Conservation (phyloP, 352 stramenopile species). For the Albugo candida region DNA sequence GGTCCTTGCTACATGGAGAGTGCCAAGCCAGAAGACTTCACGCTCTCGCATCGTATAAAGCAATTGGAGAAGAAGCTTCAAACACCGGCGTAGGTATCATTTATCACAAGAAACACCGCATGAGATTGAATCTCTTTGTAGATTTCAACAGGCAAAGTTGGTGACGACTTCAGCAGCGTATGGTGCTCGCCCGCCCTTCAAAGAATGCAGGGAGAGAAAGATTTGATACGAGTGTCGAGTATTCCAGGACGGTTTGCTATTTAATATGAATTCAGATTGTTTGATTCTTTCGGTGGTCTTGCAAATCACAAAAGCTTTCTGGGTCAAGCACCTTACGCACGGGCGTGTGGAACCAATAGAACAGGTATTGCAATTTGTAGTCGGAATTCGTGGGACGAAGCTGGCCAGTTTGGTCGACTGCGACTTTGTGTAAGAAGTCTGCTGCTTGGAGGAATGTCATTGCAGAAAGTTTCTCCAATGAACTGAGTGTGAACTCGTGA, state of each 20-base stretch:
- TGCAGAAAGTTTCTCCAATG: slow-evolving; percentile 4
- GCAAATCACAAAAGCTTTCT: too few species aligned
- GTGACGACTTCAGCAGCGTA: slow-evolving; percentile 48
- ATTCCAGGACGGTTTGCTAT: too few species aligned
- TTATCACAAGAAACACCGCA: neutral
- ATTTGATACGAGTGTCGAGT: neutral
- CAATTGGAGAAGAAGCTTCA: slow-evolving; percentile 40
- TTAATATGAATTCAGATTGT: too few species aligned
- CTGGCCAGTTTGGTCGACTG: neutral
- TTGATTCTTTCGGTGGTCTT: too few species aligned
- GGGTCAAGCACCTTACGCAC: too few species aligned
- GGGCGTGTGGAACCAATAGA: too few species aligned
- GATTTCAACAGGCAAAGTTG: slow-evolving; percentile 26
- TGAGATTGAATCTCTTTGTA: slow-evolving; percentile 5
- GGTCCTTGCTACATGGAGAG: slow-evolving; percentile 61
- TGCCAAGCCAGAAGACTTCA: slow-evolving; percentile 60
- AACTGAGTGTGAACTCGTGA: slow-evolving; percentile 19
- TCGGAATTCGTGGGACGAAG: too few species aligned
- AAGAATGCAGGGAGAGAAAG: slow-evolving; percentile 36
- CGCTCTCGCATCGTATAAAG: slow-evolving; percentile 61
- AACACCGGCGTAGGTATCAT: slow-evolving; percentile 24
- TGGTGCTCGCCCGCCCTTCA: slow-evolving; percentile 45
- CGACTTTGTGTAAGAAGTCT: slow-evolving; percentile 15
- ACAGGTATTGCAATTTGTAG: too few species aligned
- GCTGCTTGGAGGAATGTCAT: slow-evolving; percentile 10